Percentiles rank a stretch among this genome's conserved stretches.
Evolutionary conservation across 2,329 filamentous ascomycete genomes (phyloP).

Genomic region (Elsinoe fawcettii): DNA sequence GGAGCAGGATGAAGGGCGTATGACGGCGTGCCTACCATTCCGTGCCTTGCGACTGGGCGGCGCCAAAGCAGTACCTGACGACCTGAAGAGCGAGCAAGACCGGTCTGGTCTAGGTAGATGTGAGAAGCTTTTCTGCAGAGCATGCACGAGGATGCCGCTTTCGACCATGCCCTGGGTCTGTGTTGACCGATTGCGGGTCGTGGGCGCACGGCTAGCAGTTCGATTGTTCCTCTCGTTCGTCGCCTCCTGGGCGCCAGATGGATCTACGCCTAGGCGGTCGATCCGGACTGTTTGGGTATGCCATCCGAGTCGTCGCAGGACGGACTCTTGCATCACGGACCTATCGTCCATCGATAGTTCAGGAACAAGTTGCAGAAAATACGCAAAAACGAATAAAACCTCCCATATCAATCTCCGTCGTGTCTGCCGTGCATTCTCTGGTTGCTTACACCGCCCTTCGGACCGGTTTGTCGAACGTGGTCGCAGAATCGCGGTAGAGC

Average conservation of each 20-base stretch:
- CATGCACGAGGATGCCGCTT: constrained; percentile 8
- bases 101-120: neutral
- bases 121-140: constrained; percentile 2
- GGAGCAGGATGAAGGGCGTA: neutral
- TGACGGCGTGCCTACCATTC: constrained; percentile 6
- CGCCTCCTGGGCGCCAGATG: constrained; percentile 4
- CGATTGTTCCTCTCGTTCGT: constrained; percentile 12
- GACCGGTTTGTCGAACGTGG: constrained; percentile 3
- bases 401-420: neutral
- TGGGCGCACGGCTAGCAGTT: constrained; percentile 9
- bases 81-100: neutral
- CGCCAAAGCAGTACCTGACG: constrained; percentile 5
- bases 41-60: constrained; percentile 12
- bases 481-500: constrained; percentile 11
- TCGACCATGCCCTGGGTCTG: constrained; percentile 5
- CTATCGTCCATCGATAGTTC: constrained; percentile 1
- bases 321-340: neutral
- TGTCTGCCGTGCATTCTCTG: neutral
- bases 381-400: neutral
- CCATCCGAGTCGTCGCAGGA: neutral
- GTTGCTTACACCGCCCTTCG: neutral
- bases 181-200: constrained; percentile 3
- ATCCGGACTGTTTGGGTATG: constrained; percentile 7
- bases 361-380: neutral
- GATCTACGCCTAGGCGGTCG: constrained; percentile 11